Base-by-base conservation (phyloP, 768 basidiomycete genomes). In the Lepiota brunneoincarnata region DNA sequence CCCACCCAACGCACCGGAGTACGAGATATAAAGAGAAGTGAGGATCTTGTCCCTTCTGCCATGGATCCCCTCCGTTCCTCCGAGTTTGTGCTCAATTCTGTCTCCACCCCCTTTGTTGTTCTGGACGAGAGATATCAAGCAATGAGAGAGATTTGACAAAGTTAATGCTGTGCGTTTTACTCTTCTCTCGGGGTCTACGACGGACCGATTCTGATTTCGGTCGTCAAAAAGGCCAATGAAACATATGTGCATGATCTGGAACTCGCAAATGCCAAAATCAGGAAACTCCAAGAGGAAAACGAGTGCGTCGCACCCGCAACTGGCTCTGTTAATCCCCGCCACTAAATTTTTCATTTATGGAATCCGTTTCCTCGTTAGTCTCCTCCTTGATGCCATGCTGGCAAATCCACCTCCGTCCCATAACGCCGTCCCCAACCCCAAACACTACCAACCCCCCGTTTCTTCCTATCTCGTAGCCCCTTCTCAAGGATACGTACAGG, bases 1-100 rank as follows among this genome's bases (percentile, higher is more conserved):
- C 24, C 40, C 36, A 42, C 9, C 41, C 53, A 20, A 54, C 45
- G 17, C 45, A 54, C 10, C 47, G 46, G 53, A 54, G 34, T 23
- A 48, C 53, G 23, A 38, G 53, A 41, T 54, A 47, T 48, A 54
- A 54, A 41, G 53, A 54, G 26, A 54, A 54, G 53, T 54, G 53
- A 54, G 53, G 38, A 47, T 40, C 20, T 18, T 34, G n/a, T 35
- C 51, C 6, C 37, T 21, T 15, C 36, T n/a, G 17, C 9, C 28
- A 18, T 15, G 17, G 31, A 31, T 31, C 31, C 31, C 31, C 31
- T 31, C 31, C 28, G 17, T 17, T 11, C 45, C 21, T 34, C 17
- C 24, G 45, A 47, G 45, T 24, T 48, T 31, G 42, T 35, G 10
- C 39, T 54, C 9, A 54, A 47, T 14, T 9, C 15, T 28, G 7